Evolutionary conservation across 1,284 basidiomycete species (phyloP).

Genomic region (Pholiota adiposa): DNA sequence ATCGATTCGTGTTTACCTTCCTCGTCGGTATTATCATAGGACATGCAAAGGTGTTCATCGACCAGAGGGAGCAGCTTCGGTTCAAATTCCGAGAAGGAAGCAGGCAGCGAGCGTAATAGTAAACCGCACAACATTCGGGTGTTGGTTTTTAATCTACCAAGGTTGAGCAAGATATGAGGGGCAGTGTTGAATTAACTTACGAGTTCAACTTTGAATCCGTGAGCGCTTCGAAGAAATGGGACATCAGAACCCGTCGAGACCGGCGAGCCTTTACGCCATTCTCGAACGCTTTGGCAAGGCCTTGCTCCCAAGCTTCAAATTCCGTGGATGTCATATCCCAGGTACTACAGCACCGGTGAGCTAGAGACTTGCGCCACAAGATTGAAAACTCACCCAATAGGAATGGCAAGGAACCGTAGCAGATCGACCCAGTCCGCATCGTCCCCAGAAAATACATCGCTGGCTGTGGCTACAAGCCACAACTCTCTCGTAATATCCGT

Average conservation of each 20-base stretch:
- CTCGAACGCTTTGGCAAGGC: constrained; percentile 34
- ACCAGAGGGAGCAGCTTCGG: constrained; percentile 13
- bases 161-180: not conserved
- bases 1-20: constrained; percentile 9
- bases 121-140: constrained; percentile 14
- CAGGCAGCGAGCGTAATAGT: constrained; percentile 4
- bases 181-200: constrained; percentile 11
- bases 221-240: constrained; percentile 29
- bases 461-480: constrained; percentile 37
- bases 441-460: constrained; percentile 21
- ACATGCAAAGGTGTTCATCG: constrained; percentile 21
- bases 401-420: constrained; percentile 46
- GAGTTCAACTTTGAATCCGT: constrained; percentile 14
- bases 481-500: constrained; percentile 36
- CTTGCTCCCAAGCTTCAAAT: constrained; percentile 39
- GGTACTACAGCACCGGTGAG: constrained; percentile 30
- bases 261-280: constrained; percentile 22
- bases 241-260: constrained; percentile 24
- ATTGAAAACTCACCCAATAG: constrained; percentile 43
- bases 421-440: constrained; percentile 40
- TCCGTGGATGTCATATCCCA: constrained; percentile 47
- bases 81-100: not conserved
- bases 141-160: constrained; percentile 14
- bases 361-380: not conserved
- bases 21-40: constrained; percentile 9